These are phyloP conservation scores for Mucor plumbeus DNA, from an alignment of 371 early-diverging fungal genomes.

Conservation along the genomic window DNA sequence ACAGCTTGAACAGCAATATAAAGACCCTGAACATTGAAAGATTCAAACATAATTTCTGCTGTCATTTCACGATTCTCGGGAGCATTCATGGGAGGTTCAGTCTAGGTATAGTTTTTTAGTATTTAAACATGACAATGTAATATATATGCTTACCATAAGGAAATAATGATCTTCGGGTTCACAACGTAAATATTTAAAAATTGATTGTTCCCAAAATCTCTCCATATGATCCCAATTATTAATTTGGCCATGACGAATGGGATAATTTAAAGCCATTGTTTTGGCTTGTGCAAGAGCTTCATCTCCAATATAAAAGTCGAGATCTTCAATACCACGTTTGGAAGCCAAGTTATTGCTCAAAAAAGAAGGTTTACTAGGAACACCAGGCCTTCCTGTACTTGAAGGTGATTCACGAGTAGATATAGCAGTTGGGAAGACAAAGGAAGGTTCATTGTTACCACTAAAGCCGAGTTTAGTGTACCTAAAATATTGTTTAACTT, in stretches of 20 bases:
- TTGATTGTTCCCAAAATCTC: slow-evolving; percentile 94
- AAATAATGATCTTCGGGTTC: slow-evolving; percentile 98
- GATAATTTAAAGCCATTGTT: slow-evolving; percentile 84
- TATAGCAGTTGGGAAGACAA: slow-evolving; percentile 94
- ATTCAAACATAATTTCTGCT: slow-evolving; percentile 93
- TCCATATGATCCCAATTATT: slow-evolving; percentile 96
- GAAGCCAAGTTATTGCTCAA: slow-evolving; percentile 80
- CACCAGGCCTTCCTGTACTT: slow-evolving; percentile 56
- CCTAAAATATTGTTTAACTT: slow-evolving; percentile 45
- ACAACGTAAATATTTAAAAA: slow-evolving; percentile 96
- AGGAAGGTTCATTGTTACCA: slow-evolving; percentile 95
- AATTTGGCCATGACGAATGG: slow-evolving; percentile 90
- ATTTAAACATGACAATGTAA: neutral
- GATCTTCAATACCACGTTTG: slow-evolving; percentile 96
- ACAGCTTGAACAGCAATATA: slow-evolving; percentile 96
- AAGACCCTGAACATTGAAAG: slow-evolving; percentile 87
- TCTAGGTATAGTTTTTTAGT: slow-evolving; percentile 44
- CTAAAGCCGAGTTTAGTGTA: slow-evolving; percentile 99
- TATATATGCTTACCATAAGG: slow-evolving; percentile 63
- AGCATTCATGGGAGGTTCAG: slow-evolving; percentile 91
- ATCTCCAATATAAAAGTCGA: slow-evolving; percentile 97
- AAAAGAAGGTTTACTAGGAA: slow-evolving; percentile 67
- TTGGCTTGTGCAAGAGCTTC: slow-evolving; percentile 91
- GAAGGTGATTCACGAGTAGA: slow-evolving; percentile 73
- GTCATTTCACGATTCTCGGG: slow-evolving; percentile 95